These are phyloP conservation scores for Dentipellis sp. DNA, from an alignment of 768 basidiomycete species.

Conservation along the genomic window DNA sequence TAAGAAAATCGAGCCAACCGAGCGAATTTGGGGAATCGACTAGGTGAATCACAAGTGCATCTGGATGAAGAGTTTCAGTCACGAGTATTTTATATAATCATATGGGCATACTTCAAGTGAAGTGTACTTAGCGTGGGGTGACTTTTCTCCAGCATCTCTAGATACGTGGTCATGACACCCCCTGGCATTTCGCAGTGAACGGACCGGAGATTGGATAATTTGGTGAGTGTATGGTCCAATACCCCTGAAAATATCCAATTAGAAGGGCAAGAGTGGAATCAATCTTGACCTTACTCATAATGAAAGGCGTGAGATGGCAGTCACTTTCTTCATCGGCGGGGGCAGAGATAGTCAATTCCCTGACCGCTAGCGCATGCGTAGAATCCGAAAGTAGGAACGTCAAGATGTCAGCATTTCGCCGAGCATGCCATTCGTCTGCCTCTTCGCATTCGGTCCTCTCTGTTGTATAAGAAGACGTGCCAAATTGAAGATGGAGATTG, in stretches of 20 bases:
- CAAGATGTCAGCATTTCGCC: slow-evolving; percentile 63
- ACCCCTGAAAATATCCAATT: slow-evolving; percentile 23
- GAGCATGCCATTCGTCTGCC: slow-evolving; percentile 43
- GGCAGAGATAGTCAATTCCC: slow-evolving; percentile 51
- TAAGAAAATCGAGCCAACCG: slow-evolving; percentile 26
- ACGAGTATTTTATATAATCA: not conserved
- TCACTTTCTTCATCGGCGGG: slow-evolving; percentile 29
- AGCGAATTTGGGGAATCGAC: not conserved
- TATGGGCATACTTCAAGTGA: slow-evolving; percentile 26
- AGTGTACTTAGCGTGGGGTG: slow-evolving; percentile 32
- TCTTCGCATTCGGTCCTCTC: slow-evolving; percentile 24
- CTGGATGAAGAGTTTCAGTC: not conserved
- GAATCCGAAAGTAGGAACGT: slow-evolving; percentile 55
- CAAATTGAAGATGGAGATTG: slow-evolving; percentile 56
- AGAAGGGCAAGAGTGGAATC: not conserved
- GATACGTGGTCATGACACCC: slow-evolving; percentile 41
- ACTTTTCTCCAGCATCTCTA: slow-evolving; percentile 41
- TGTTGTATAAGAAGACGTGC: slow-evolving; percentile 19
- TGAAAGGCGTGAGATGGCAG: slow-evolving; percentile 48
- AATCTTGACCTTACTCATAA: slow-evolving; percentile 37
- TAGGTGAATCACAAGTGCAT: not conserved
- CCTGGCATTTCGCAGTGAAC: slow-evolving; percentile 51
- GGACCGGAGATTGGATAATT: slow-evolving; percentile 47
- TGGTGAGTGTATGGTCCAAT: slow-evolving; percentile 60
- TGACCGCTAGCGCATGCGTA: slow-evolving; percentile 47